Base-by-base conservation (phyloP, 2,329 filamentous ascomycete genomes). In the Passalora sequoiae region DNA sequence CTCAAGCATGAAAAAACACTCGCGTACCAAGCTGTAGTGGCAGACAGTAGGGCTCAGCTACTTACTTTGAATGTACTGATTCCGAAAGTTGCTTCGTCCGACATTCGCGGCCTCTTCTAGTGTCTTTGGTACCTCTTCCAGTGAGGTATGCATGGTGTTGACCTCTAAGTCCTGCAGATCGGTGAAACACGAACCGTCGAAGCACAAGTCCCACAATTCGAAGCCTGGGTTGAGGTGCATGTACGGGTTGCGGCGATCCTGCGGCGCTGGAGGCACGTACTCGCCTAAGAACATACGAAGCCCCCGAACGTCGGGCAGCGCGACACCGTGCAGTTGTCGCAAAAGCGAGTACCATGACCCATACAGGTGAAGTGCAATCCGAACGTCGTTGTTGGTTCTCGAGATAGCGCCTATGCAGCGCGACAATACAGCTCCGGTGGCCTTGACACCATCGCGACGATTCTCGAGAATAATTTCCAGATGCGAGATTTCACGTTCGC, bases 351-450 rank as follows among this genome's bases (percentile, higher is more conserved):
- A 32, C 46, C 42, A 47, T 4, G 17, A 17, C 4, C 53, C 49
- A 22, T 43, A 22, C 3, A 52, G 44, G 5, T 22, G 39, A n/a
- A 55, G 41, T 9, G 13, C 9, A 28, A 51, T 50, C 37, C 44
- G 46, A 24, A 50, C 38, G 6, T 16, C 29, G 27, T 33, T 40
- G 40, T 42, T 46, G 29, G 36, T 31, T 19, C 50, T 31, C 2
- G 46, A 40, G 7, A 56, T 47, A 6, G 51, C 49, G 5, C 50
- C 53, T 16, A 54, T 45, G 29, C 40, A 50, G 12, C 46, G 50
- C 1, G 53, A 31, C 2, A 56, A 38, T 15, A 47, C 31, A 7
- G 36, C 40, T 2, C 46, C 46, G 2, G 41, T 44, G 21, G 43
- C 41, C 5, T 38, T 36, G 12, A 27, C 19, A 1, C 19, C 22